Conservation (phyloP, 805 yeast species). For the Pichia membranifaciens region DNA sequence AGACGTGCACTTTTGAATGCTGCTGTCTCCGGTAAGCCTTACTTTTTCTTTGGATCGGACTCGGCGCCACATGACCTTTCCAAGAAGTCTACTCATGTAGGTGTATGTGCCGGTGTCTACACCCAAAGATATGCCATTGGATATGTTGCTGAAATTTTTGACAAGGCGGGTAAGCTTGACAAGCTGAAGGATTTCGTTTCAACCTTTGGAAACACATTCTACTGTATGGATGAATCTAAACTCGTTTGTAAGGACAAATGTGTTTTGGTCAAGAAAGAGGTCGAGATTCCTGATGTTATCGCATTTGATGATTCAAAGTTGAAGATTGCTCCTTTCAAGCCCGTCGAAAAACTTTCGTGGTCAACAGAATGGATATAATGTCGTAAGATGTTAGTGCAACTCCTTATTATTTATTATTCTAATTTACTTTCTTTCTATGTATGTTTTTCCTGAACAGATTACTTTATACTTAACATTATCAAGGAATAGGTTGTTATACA, state of each 20-base stretch:
- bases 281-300: slow-evolving; percentile 54
- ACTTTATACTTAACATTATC: too few species aligned
- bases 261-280: slow-evolving; percentile 48
- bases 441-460: too few species aligned
- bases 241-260: slow-evolving; percentile 43
- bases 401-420: not conserved
- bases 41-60: slow-evolving; percentile 94
- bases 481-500: slow-evolving; percentile 23
- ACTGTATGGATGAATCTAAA: slow-evolving; percentile 45
- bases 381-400: too few species aligned
- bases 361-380: slow-evolving; percentile 58
- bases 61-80: slow-evolving; percentile 94
- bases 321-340: slow-evolving; percentile 76
- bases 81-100: slow-evolving; percentile 67
- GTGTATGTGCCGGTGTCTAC: slow-evolving; percentile 97
- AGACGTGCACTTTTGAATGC: slow-evolving; percentile 76
- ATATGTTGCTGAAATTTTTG: slow-evolving; percentile 85
- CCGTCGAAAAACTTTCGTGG: slow-evolving; percentile 74
- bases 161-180: slow-evolving; percentile 54
- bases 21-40: slow-evolving; percentile 86
- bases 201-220: slow-evolving; percentile 67
- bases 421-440: not conserved
- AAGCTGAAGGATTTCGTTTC: slow-evolving; percentile 70
- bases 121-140: slow-evolving; percentile 80
- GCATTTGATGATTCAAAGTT: slow-evolving; percentile 35